phyloP scores from a whole-genome alignment of 345 rosid species.

The Eucalyptus regnans region DNA sequence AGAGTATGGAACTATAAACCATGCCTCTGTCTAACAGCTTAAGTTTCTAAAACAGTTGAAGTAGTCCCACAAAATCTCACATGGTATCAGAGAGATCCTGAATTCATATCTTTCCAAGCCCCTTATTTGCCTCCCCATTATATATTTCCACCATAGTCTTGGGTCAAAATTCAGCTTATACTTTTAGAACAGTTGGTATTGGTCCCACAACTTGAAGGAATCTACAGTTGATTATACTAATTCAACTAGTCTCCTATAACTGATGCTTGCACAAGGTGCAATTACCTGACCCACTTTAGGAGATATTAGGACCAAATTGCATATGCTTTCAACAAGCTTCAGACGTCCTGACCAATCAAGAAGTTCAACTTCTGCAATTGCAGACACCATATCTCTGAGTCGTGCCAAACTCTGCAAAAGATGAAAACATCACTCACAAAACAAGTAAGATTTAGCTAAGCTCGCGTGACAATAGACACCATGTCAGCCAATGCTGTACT shows the following conservation, averaged over 20 bases:
- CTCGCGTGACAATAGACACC: background rate
- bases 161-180: background rate
- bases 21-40: background rate
- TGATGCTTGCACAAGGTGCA: background rate
- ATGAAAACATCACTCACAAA: background rate
- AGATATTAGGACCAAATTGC: slow-evolving; percentile 49
- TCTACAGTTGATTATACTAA: background rate
- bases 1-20: background rate
- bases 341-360: slow-evolving; percentile 85
- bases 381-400: slow-evolving; percentile 51
- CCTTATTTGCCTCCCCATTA: background rate
- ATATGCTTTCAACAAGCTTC: slow-evolving; percentile 63
- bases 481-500: background rate
- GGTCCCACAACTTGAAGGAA: background rate
- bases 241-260: background rate
- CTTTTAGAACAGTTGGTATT: background rate
- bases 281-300: slow-evolving; percentile 84
- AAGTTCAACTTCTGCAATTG: slow-evolving; percentile 63
- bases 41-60: background rate
- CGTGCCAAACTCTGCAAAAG: slow-evolving; percentile 37
- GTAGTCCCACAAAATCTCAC: background rate
- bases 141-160: background rate
- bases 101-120: background rate
- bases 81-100: background rate
- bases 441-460: background rate